phyloP scores from a whole-genome alignment of 768 basidiomycete genomes.

The Pisolithus sp. region DNA sequence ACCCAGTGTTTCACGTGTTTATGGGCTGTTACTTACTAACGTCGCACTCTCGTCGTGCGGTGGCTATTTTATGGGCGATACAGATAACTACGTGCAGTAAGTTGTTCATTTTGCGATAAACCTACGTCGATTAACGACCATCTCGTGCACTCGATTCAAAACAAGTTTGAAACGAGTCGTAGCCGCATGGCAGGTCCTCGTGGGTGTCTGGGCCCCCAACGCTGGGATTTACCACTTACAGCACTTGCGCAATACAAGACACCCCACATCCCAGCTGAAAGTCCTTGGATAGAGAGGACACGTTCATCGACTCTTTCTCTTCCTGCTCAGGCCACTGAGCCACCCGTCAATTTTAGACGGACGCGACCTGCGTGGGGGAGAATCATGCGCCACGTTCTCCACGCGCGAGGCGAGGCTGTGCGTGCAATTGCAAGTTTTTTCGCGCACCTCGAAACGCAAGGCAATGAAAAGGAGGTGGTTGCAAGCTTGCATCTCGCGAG shows the following conservation, averaged over 20 bases:
- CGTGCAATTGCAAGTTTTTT: constrained; percentile 71
- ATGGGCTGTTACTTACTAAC: constrained; percentile 7
- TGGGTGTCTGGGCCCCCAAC: constrained; percentile 89
- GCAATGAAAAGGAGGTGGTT: constrained; percentile 42
- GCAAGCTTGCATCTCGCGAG: constrained; percentile 44
- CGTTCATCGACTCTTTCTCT: constrained; percentile 23
- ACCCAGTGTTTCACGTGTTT: constrained; percentile 16
- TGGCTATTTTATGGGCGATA: neutral
- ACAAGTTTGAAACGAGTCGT: constrained; percentile 75
- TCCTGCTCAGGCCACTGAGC: constrained; percentile 29
- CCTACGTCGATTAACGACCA: constrained; percentile 1
- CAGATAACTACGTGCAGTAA: constrained; percentile 77
- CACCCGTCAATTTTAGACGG: constrained; percentile 27
- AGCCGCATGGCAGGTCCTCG: constrained; percentile 94
- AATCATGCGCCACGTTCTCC: constrained; percentile 83
- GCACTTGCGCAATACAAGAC: constrained; percentile 69
- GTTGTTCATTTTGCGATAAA: constrained; percentile 18
- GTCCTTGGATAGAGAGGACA: constrained; percentile 60
- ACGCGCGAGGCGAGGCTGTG: constrained; percentile 78
- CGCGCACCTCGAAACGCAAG: constrained; percentile 49
- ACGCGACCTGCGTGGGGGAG: constrained; percentile 67
- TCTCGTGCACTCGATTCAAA: constrained; percentile 10
- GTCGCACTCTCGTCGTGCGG: neutral
- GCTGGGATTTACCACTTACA: constrained; percentile 73
- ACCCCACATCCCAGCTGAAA: constrained; percentile 59